Conservation (phyloP, 352 stramenopile species). For the Blastocystis sp. region DNA sequence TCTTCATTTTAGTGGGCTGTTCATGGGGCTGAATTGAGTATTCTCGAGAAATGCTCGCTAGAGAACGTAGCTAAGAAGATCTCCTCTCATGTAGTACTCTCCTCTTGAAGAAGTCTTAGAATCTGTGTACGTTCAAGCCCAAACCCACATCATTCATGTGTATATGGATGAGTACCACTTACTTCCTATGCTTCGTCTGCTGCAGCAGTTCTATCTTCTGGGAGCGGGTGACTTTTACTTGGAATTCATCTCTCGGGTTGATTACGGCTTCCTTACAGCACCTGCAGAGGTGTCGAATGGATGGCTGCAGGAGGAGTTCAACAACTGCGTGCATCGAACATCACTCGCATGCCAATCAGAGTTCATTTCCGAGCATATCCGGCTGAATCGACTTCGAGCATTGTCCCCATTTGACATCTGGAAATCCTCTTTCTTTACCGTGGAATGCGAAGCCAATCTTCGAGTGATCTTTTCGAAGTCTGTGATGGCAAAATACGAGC, state of each 20-base stretch:
- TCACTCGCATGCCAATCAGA: neutral
- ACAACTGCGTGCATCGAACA: neutral
- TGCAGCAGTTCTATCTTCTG: constrained; percentile 18
- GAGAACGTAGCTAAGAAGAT: neutral
- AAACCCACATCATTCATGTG: neutral
- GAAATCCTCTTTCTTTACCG: neutral
- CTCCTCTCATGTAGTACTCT: neutral
- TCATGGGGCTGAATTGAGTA: neutral
- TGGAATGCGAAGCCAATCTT: neutral
- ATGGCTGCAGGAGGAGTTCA: constrained; percentile 43
- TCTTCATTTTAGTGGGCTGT: neutral
- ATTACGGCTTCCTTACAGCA: neutral
- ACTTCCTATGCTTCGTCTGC: neutral
- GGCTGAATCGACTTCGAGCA: neutral
- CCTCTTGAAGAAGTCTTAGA: neutral
- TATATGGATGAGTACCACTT: neutral
- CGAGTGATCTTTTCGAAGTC: neutral
- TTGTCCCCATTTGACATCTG: constrained; percentile 30
- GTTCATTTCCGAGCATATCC: neutral
- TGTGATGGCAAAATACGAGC: constrained; percentile 13
- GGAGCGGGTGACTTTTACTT: constrained; percentile 33
- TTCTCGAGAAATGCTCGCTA: neutral
- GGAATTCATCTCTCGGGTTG: constrained; percentile 38
- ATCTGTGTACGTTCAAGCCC: neutral
- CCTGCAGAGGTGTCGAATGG: neutral